Evolutionary conservation across 2,329 filamentous ascomycete species (phyloP), one percentile per base, ranked within the genome.

Genomic region (Colletotrichum eleusines): DNA sequence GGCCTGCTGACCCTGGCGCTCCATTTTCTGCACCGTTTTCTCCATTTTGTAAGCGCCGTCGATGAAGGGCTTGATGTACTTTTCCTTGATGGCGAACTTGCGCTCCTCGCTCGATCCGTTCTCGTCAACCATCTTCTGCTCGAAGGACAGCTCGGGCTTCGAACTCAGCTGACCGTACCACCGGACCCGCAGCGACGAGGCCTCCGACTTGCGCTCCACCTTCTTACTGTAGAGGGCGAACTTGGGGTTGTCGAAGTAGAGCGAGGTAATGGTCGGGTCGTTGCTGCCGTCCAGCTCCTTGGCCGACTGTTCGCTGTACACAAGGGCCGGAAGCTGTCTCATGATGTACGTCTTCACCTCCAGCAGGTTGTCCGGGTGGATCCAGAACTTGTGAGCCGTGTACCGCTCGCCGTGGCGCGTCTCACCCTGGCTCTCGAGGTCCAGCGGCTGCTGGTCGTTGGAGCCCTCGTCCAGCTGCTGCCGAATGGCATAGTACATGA

Each of bases 311-410:
- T 96, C 91, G 79, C 96, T 98, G 82, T 98, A 99, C 28, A 99
- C 91, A 20, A 99, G 90, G 38, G 97, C 90, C 1, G 96, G 96
- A 28, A 99, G 87, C 69, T 93, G 93, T 73, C 96, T 93, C 40
- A 98, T 88, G 72, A 99, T 97, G 77, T 94, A 91, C 6, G 96
- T 98, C 87, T 98, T 98, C 79, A 98, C 94, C 83, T 99, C 96
- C 75, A 98, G 90, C 35, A 98, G 86, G 81, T 99, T 98, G 77
- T 99, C 96, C 40, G 90, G 89, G 80, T 99, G 96, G 7, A 99
- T 92, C 96, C 96, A 99, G 84, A 97, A 98, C 82, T 97, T 98
- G 82, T 95, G 90, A 5, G 94, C 94, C 26, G 89, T 93, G 79
- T 97, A 97, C 69, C 87, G 87, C 80, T 95, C 93, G 69, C 89